Base-by-base conservation (phyloP, 164 flowering plant species). In the Nymphaea colorata region DNA sequence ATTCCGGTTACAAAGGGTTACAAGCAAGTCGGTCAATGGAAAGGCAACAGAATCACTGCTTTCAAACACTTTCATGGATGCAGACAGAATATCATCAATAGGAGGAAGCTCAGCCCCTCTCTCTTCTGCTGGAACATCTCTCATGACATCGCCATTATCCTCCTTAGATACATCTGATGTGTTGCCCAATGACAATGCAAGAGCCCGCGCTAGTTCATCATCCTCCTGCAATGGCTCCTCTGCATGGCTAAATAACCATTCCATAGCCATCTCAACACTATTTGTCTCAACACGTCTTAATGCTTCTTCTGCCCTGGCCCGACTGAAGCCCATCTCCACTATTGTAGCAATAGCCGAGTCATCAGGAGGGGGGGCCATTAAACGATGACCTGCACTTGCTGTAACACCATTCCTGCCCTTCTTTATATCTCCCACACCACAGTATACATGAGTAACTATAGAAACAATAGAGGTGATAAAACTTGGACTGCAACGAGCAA, bases 251-350 rank as follows among this genome's bases (percentile, higher is more conserved):
- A 87, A 83, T 70, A 93, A 70, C 98, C 98, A 93, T 72, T 93
- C 98, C 97, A 89, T 89, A 43, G 98, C 97, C 96, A 93, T 82
- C 77, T 91, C 98, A 72, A 91, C 98, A 72, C 94, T 93, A 71
- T 89, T 91, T 66, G 89, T 79, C 72, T 82, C 93, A 59, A 87
- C 93, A 61, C 85, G 79, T 75, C 96, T 78, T 68, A 93, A 72
- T 42, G 98, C 96, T 76, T 91, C 98, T 76, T 89, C 98, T 51
- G 93, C 98, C 70, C 98, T 85, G 66, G 85, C 83, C 79, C 98
- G 88, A 18, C 91, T 69, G 74, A 93, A 91, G 14, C 98, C 98
- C 98, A 93, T 91, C 75, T 89, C 97, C 71, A 93, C 93, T 63
- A 93, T 93, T 14, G 91, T 84, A 45, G 91, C 70, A 71, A 93